These are phyloP conservation scores for Phlebiopsis gigantea DNA, from an alignment of 768 basidiomycete genomes.

Conservation along the genomic window DNA sequence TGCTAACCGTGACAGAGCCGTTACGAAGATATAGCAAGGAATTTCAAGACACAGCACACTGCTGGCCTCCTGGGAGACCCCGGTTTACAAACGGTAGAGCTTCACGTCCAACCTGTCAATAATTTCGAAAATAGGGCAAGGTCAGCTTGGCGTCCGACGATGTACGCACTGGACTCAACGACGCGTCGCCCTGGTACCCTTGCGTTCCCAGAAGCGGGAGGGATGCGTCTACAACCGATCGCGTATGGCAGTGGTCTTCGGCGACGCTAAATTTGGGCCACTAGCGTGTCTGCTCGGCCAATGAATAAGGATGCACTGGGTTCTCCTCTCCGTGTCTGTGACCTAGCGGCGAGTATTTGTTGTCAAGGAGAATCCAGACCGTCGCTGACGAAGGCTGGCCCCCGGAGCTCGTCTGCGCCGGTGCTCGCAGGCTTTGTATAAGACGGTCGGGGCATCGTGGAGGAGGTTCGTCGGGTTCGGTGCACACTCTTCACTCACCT, in stretches of 20 bases:
- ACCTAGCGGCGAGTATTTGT: not conserved
- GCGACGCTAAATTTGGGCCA: not conserved
- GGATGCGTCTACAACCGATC: not conserved
- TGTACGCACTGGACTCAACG: not conserved
- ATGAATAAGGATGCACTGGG: not conserved
- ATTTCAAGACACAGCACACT: not conserved
- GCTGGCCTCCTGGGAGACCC: not conserved
- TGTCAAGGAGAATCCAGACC: not conserved
- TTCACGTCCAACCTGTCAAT: not conserved
- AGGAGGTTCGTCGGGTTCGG: not conserved
- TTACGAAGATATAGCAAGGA: not conserved
- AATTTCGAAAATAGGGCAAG: not conserved
- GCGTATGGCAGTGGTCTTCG: not conserved
- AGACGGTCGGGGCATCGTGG: not conserved
- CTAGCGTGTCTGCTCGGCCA: not conserved
- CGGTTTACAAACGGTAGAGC: too few species aligned
- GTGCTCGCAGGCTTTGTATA: not conserved
- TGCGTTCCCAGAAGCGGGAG: not conserved
- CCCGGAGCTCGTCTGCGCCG: not conserved
- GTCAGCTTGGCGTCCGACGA: not conserved
- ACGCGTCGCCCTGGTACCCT: not conserved
- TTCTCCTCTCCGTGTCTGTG: not conserved
- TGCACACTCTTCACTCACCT: not conserved
- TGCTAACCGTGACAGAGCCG: not conserved
- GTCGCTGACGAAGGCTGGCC: not conserved